phyloP scores from a whole-genome alignment of 1,139 yeast genomes.

The Yamadazyma oceani region DNA sequence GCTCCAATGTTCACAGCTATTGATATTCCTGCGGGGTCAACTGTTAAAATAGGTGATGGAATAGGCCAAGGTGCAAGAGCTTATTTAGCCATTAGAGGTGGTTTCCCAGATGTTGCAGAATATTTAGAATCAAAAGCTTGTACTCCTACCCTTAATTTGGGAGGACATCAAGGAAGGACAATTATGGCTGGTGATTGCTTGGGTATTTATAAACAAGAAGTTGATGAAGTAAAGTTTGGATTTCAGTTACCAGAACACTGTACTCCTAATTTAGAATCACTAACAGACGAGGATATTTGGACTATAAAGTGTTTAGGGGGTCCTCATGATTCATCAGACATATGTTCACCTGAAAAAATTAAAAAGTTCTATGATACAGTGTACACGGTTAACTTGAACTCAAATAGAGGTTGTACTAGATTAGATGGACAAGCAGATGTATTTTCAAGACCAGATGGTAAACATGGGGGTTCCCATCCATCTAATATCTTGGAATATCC shows the following conservation, averaged over 20 bases:
- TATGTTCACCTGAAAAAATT: constrained; percentile 4
- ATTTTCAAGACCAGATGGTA: constrained; percentile 7
- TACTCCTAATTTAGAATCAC: neutral
- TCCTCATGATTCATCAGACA: constrained; percentile 6
- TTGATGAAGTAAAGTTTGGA: neutral
- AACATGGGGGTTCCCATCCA: constrained; percentile 10
- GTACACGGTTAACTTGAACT: constrained; percentile 5
- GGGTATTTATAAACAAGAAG: neutral
- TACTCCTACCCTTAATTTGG: constrained; percentile 7
- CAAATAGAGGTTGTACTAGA: constrained; percentile 8
- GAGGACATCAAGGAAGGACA: constrained; percentile 9
- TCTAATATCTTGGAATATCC: constrained; percentile 8
- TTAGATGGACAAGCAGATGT: constrained; percentile 7
- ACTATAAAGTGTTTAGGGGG: constrained; percentile 6
- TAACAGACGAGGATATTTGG: constrained; percentile 3
- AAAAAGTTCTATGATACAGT: constrained; percentile 3
- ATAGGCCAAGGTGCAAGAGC: neutral
- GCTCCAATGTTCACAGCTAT: constrained; percentile 7
- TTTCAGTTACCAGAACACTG: constrained; percentile 3
- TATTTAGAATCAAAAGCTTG: constrained; percentile 7
- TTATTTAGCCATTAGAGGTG: constrained; percentile 7
- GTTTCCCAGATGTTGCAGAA: constrained; percentile 7
- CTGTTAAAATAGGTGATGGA: constrained; percentile 5
- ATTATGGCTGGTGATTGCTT: constrained; percentile 7
- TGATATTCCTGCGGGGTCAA: constrained; percentile 5